Conservation (phyloP, 2,329 filamentous ascomycete species). For the Sclerotinia sclerotiorum region DNA sequence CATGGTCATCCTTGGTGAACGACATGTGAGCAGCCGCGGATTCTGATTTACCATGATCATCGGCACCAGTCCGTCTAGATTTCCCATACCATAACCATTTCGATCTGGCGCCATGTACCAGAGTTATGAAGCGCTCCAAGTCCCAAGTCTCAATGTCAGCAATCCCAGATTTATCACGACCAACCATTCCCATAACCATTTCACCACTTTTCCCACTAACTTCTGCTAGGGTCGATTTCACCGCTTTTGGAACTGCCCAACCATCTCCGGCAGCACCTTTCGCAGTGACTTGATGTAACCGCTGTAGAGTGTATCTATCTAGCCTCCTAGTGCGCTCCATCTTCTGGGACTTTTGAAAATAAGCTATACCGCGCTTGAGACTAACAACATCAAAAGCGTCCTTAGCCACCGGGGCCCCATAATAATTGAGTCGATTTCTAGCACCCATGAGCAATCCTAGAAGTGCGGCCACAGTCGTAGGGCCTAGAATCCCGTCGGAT, state of each 20-base stretch:
- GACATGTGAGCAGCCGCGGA: conserved; percentile 50
- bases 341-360: conserved; percentile 89
- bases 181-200: conserved; percentile 93
- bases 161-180: conserved; percentile 80
- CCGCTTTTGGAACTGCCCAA: conserved; percentile 88
- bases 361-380: conserved; percentile 79
- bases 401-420: conserved; percentile 80
- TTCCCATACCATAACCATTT: conserved; percentile 98
- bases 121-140: conserved; percentile 76
- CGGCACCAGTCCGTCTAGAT: conserved; percentile 60
- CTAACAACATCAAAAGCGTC: conserved; percentile 85
- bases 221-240: conserved; percentile 93
- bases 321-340: conserved; percentile 74
- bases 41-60: conserved; percentile 47
- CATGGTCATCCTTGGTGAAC: conserved; percentile 58
- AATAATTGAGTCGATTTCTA: conserved; percentile 82
- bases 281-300: conserved; percentile 77
- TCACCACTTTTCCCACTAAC: conserved; percentile 92
- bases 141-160: conserved; percentile 91
- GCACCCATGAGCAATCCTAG: conserved; percentile 87
- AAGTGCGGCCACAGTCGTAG: conserved; percentile 84
- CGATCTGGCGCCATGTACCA: conserved; percentile 76
- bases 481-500: conserved; percentile 86
- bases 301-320: conserved; percentile 79
- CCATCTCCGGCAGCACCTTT: conserved; percentile 87